phyloP scores from a whole-genome alignment of 352 stramenopile species.

The Phytophthora ramorum region DNA sequence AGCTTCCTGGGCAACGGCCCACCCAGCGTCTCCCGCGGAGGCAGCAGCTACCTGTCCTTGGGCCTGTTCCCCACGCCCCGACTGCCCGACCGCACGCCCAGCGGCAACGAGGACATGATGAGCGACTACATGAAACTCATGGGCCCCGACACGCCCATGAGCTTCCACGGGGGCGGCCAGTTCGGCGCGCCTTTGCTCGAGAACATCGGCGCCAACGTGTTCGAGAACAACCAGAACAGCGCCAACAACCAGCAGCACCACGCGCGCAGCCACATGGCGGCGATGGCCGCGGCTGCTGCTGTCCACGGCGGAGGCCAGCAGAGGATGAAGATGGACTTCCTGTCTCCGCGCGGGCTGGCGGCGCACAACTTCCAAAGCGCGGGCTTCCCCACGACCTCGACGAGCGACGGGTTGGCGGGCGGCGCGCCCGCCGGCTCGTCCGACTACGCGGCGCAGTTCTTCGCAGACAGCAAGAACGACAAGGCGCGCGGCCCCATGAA shows the following conservation, averaged over 20 bases:
- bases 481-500: slow-evolving; percentile 49
- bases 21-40: slow-evolving; percentile 60
- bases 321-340: slow-evolving; percentile 70
- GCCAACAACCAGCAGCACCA: slow-evolving; percentile 13
- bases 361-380: slow-evolving; percentile 48
- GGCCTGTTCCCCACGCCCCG: slow-evolving; percentile 61
- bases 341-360: slow-evolving; percentile 34
- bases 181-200: slow-evolving; percentile 62
- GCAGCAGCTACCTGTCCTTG: slow-evolving; percentile 59
- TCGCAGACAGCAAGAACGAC: slow-evolving; percentile 61
- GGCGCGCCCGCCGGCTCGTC: slow-evolving; percentile 27
- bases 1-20: slow-evolving; percentile 56
- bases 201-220: slow-evolving; percentile 68
- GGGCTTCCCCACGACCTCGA: slow-evolving; percentile 37
- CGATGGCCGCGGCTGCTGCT: no score
- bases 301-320: slow-evolving; percentile 15
- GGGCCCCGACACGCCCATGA: slow-evolving; percentile 55
- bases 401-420: slow-evolving; percentile 26
- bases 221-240: slow-evolving; percentile 47
- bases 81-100: slow-evolving; percentile 29
- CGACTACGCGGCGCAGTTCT: slow-evolving; percentile 78
- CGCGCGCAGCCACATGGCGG: slow-evolving; percentile 29
- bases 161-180: slow-evolving; percentile 51
- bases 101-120: slow-evolving; percentile 66
- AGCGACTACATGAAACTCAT: slow-evolving; percentile 82